Evolutionary conservation across 352 stramenopile genomes (phyloP).

Genomic region (Phytophthora hibernalis): DNA sequence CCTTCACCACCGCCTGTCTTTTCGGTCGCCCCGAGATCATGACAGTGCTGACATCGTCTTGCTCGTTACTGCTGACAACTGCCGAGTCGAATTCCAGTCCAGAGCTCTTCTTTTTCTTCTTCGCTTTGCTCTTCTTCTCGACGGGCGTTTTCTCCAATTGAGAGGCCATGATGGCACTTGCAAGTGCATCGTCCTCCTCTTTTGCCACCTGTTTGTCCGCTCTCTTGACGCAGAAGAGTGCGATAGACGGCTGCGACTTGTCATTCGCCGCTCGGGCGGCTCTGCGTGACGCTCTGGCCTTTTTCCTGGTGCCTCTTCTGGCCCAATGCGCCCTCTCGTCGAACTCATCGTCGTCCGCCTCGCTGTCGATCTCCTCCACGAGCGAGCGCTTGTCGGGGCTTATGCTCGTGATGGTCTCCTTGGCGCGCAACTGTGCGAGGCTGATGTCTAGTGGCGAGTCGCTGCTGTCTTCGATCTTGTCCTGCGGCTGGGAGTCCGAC

Average conservation of each 20-base stretch:
- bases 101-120: slow-evolving; percentile 17
- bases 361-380: slow-evolving; percentile 76
- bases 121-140: slow-evolving; percentile 21
- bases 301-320: slow-evolving; percentile 45
- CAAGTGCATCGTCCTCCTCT: slow-evolving; percentile 3
- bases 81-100: slow-evolving; percentile 22
- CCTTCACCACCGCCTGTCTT: slow-evolving; percentile 56
- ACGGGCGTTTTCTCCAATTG: slow-evolving; percentile 9
- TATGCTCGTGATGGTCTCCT: slow-evolving; percentile 58
- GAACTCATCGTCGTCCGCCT: slow-evolving; percentile 78
- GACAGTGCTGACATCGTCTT: neutral
- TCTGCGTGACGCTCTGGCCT: slow-evolving; percentile 37
- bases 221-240: slow-evolving; percentile 60
- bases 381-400: slow-evolving; percentile 60
- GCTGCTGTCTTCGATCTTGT: slow-evolving; percentile 6
- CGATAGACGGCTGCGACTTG: slow-evolving; percentile 76
- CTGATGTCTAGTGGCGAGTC: slow-evolving; percentile 55
- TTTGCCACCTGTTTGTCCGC: neutral
- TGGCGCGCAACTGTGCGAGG: slow-evolving; percentile 44
- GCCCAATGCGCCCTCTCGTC: slow-evolving; percentile 74
- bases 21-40: slow-evolving; percentile 60
- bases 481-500: slow-evolving; percentile 12
- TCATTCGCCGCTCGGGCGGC: slow-evolving; percentile 15
- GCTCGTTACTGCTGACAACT: slow-evolving; percentile 10
- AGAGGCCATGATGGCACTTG: slow-evolving; percentile 11